Percentiles rank a stretch among this genome's conserved stretches.
These are phyloP conservation scores for Inonotus obliquus DNA, from an alignment of 1,284 basidiomycete species.

Conservation along the genomic window DNA sequence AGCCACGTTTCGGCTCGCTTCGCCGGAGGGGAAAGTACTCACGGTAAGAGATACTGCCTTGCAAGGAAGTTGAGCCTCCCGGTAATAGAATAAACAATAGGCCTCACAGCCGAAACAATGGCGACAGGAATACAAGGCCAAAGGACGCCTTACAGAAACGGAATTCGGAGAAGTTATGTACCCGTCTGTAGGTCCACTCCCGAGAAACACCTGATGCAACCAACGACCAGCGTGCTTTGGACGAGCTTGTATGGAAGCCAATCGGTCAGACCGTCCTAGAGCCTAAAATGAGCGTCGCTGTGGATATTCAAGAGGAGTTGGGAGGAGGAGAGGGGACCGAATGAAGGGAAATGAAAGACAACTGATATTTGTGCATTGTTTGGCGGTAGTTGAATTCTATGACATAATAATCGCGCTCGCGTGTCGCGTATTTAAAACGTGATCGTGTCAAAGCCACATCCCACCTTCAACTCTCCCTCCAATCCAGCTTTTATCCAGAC, in stretches of 20 bases:
- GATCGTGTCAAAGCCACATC: background rate
- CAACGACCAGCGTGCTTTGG: background rate
- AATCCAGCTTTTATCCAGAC: background rate
- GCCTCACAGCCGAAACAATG: background rate
- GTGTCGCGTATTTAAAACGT: slow-evolving; percentile 3
- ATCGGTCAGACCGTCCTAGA: background rate
- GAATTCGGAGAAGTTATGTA: background rate
- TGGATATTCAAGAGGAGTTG: background rate
- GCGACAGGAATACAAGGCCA: slow-evolving; percentile 9
- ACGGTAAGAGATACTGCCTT: slow-evolving; percentile 59
- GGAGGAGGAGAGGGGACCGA: background rate
- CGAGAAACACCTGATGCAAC: background rate
- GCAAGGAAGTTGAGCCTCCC: slow-evolving; percentile 59
- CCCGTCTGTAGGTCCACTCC: slow-evolving; percentile 17
- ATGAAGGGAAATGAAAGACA: background rate
- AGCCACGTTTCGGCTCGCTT: slow-evolving; percentile 32
- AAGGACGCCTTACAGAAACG: background rate
- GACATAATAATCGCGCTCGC: slow-evolving; percentile 4
- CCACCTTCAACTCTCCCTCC: background rate
- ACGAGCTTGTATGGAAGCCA: background rate
- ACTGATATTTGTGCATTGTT: slow-evolving; percentile 10
- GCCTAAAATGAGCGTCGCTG: slow-evolving; percentile 4
- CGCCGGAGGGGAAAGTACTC: slow-evolving; percentile 19
- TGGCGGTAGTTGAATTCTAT: slow-evolving; percentile 9
- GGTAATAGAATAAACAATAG: slow-evolving; percentile 2